phyloP scores from a whole-genome alignment of 2,329 filamentous ascomycete genomes.

The Sphaerulina musiva region DNA sequence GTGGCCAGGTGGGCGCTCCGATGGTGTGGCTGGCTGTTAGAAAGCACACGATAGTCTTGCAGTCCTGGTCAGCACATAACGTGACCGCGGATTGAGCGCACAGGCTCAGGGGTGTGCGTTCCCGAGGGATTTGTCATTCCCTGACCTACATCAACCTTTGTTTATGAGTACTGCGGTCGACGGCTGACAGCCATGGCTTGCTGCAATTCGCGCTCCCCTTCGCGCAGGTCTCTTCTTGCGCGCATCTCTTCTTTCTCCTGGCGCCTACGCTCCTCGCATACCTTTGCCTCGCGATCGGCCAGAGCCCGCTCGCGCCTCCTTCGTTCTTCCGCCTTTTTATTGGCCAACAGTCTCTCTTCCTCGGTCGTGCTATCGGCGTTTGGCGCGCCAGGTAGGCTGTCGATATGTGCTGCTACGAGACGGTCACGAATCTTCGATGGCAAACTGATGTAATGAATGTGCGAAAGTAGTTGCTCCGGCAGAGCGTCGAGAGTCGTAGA shows the following conservation, averaged over 20 bases:
- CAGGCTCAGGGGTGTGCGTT: too few relatives aligned
- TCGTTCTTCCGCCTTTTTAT: conserved; percentile 21
- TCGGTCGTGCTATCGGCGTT: conserved; percentile 43
- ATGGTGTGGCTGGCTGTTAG: too few relatives aligned
- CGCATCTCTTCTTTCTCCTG: conserved; percentile 18
- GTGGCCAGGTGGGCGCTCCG: too few relatives aligned
- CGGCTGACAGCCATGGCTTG: conserved; percentile 12
- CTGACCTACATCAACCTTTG: background rate
- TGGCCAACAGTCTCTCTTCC: conserved; percentile 40
- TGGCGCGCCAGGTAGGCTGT: conserved; percentile 47
- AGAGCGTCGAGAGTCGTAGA: conserved; percentile 52
- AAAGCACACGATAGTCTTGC: too few relatives aligned
- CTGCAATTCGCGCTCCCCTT: conserved; percentile 21
- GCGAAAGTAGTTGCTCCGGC: conserved; percentile 56
- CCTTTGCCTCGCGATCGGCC: conserved; percentile 21
- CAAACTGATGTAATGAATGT: conserved; percentile 64
- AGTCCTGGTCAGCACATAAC: too few relatives aligned
- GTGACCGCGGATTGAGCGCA: too few relatives aligned
- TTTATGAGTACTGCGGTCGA: background rate
- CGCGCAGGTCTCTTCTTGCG: conserved; percentile 17
- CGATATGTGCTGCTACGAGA: conserved; percentile 60
- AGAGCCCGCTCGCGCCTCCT: conserved; percentile 20
- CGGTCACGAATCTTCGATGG: conserved; percentile 55
- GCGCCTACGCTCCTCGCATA: conserved; percentile 19
- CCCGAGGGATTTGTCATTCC: background rate